Evolutionary conservation across 2,329 filamentous ascomycete species (phyloP).

Genomic region (Diaporthe sp.): DNA sequence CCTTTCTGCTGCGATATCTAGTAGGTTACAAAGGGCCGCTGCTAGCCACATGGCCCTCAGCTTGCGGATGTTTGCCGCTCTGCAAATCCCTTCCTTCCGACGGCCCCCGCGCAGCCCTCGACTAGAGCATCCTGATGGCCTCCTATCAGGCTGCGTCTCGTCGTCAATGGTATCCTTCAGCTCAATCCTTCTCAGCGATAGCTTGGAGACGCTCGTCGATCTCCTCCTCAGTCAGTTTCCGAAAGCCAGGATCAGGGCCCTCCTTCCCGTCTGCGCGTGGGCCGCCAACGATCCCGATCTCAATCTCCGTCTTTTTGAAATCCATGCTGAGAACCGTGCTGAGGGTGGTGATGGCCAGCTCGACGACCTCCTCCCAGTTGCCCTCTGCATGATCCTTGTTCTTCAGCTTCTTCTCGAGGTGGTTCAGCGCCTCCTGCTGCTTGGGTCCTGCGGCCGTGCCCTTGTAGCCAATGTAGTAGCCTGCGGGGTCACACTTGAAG

Average conservation of each 20-base stretch:
- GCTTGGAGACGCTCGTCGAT: constrained; percentile 98
- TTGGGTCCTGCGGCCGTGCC: constrained; percentile 97
- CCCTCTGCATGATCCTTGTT: constrained; percentile 97
- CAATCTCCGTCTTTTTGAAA: constrained; percentile 99
- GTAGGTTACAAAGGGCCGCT: constrained; percentile 36
- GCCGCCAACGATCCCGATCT: constrained; percentile 93
- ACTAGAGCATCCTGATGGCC: constrained; percentile 21
- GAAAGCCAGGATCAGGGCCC: constrained; percentile 83
- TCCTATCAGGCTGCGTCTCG: constrained; percentile 14
- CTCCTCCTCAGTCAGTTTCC: constrained; percentile 94
- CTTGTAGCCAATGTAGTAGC: constrained; percentile 99
- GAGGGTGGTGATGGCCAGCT: constrained; percentile 94
- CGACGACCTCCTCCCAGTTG: constrained; percentile 96
- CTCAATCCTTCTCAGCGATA: constrained; percentile 98
- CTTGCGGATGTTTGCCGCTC: constrained; percentile 9
- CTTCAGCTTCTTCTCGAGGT: constrained; percentile 99
- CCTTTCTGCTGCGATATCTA: constrained; percentile 32
- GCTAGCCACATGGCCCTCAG: constrained; percentile 22
- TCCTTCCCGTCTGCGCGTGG: constrained; percentile 86
- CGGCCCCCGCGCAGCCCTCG: constrained; percentile 27
- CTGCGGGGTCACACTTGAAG: constrained; percentile 98
- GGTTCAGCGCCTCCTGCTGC: constrained; percentile 98
- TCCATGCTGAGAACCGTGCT: constrained; percentile 98
- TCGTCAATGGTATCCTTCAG: constrained; percentile 41
- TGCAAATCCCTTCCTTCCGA: constrained; percentile 18